Conservation (phyloP, 176 grass and related monocot species). For the Chloris gayana region DNA sequence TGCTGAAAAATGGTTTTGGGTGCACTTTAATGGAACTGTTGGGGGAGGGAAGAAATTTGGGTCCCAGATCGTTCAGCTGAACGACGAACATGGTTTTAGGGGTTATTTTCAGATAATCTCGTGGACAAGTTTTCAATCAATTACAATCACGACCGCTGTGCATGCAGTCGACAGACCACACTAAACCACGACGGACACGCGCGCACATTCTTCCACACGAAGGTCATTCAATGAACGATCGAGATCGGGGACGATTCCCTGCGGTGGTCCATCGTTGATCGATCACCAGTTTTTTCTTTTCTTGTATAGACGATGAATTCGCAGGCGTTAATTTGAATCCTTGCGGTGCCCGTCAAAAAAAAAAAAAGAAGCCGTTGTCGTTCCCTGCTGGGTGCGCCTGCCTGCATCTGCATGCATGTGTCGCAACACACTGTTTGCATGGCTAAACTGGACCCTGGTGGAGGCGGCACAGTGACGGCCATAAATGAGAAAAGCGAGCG, state of each 20-base stretch:
- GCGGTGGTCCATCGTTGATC: neutral
- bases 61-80: too few relatives aligned
- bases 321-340: neutral
- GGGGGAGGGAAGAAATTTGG: too few relatives aligned
- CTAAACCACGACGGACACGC: conserved; percentile 10
- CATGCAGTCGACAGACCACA: neutral
- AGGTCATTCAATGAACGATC: neutral
- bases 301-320: neutral
- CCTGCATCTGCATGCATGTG: too few relatives aligned
- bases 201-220: conserved; percentile 35
- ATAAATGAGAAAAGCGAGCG: conserved; percentile 40
- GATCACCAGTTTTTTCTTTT: neutral
- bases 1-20: too few relatives aligned
- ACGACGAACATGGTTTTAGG: too few relatives aligned
- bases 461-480: neutral
- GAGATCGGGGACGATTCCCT: neutral
- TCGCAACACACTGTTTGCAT: neutral
- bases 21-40: too few relatives aligned
- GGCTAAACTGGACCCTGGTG: neutral
- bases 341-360: too few relatives aligned
- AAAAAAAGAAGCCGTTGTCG: neutral
- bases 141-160: too few relatives aligned
- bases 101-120: too few relatives aligned
- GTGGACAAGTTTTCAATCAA: too few relatives aligned
- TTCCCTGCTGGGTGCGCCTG: neutral